Percentiles rank a stretch among this genome's conserved stretches.
Evolutionary conservation across 2,329 filamentous ascomycete genomes (phyloP).

Genomic region (Alternaria metachromatica): DNA sequence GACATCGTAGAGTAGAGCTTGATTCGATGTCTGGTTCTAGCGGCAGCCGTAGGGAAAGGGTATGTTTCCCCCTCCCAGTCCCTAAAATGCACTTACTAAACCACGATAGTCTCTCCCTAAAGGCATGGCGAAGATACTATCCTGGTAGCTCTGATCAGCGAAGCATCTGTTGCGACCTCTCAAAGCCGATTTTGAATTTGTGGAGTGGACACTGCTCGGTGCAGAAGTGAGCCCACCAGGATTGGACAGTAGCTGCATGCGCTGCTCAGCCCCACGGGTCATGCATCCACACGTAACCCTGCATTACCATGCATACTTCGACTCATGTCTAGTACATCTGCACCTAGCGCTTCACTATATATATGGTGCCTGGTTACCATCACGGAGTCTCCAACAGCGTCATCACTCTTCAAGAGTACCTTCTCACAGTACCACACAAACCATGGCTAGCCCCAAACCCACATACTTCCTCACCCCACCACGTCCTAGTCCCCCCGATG

Average conservation of each 20-base stretch:
- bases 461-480: conserved; percentile 2
- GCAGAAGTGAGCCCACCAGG: neutral
- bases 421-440: neutral
- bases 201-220: neutral
- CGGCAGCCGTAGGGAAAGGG: neutral
- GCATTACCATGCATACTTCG: neutral
- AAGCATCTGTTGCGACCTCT: neutral
- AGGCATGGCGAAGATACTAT: neutral
- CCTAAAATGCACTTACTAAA: too few relatives aligned
- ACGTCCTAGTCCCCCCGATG: neutral
- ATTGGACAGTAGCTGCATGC: neutral
- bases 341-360: neutral
- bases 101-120: neutral
- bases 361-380: neutral
- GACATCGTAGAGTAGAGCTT: neutral
- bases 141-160: neutral
- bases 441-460: neutral
- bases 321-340: neutral
- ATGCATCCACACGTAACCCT: neutral
- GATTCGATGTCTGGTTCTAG: neutral
- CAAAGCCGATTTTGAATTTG: neutral
- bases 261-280: neutral
- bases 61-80: neutral
- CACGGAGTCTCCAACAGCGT: neutral
- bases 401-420: too few relatives aligned